Evolutionary conservation across 2,329 filamentous ascomycete species (phyloP).

Genomic region (Diaporthe eres): DNA sequence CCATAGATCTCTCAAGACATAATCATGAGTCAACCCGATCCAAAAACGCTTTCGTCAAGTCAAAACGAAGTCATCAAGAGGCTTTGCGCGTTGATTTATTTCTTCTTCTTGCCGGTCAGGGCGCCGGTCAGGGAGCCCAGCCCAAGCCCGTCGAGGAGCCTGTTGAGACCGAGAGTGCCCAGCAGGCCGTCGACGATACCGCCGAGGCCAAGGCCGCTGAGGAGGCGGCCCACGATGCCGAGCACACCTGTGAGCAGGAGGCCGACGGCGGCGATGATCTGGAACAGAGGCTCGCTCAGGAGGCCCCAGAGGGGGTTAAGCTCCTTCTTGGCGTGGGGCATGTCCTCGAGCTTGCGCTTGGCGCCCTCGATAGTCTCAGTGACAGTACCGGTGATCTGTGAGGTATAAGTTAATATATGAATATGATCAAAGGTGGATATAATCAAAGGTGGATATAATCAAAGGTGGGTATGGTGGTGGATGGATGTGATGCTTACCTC

Average conservation of each 20-base stretch:
- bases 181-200: slow-evolving; percentile 84
- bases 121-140: slow-evolving; percentile 63
- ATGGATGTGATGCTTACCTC: slow-evolving; percentile 61
- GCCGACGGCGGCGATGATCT: slow-evolving; percentile 92
- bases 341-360: slow-evolving; percentile 90
- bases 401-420: slow-evolving; percentile 26
- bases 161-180: slow-evolving; percentile 81
- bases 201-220: slow-evolving; percentile 86
- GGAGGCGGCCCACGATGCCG: slow-evolving; percentile 84
- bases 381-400: slow-evolving; percentile 80
- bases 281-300: slow-evolving; percentile 87
- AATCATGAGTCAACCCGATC: background rate
- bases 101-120: slow-evolving; percentile 60
- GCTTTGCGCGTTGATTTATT: slow-evolving; percentile 40
- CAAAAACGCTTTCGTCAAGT: background rate
- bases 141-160: slow-evolving; percentile 81
- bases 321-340: slow-evolving; percentile 96
- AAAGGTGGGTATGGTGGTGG: background rate
- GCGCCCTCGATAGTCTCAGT: slow-evolving; percentile 87
- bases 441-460: background rate
- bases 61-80: background rate
- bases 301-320: slow-evolving; percentile 91
- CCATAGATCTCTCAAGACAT: background rate
- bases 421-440: background rate
- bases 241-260: slow-evolving; percentile 86